A percentile compares a stretch with the other conserved stretches of the same genome.
Conservation (phyloP, 2,329 filamentous ascomycete genomes). For the Capronia coronata region DNA sequence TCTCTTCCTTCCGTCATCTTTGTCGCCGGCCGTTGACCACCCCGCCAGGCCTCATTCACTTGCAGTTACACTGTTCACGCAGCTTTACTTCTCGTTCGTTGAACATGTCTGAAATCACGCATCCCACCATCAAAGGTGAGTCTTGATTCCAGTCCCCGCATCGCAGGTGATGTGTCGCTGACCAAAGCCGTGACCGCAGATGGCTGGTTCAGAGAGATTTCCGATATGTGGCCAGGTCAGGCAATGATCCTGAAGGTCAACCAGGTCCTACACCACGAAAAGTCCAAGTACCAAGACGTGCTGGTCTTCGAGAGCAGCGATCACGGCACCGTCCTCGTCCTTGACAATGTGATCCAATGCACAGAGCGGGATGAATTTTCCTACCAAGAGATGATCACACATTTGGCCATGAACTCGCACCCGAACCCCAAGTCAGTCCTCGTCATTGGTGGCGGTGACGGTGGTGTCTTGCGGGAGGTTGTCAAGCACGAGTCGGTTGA, state of each 20-base stretch:
- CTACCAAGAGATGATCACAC: slow-evolving; percentile 98
- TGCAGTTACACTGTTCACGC: background rate
- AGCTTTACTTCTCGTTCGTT: background rate
- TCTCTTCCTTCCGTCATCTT: slow-evolving; percentile 1
- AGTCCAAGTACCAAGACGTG: slow-evolving; percentile 98
- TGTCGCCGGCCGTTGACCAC: slow-evolving; percentile 6
- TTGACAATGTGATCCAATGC: slow-evolving; percentile 98
- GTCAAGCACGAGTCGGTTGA: slow-evolving; percentile 98
- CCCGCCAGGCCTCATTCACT: slow-evolving; percentile 16
- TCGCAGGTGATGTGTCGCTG: background rate
- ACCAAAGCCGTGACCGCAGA: slow-evolving; percentile 49
- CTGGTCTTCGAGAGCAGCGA: slow-evolving; percentile 97
- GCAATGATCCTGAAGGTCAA: slow-evolving; percentile 98
- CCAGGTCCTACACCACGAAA: slow-evolving; percentile 97
- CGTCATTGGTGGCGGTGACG: slow-evolving; percentile 95
- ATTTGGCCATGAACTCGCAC: slow-evolving; percentile 97
- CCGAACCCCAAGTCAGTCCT: slow-evolving; percentile 97
- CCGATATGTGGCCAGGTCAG: slow-evolving; percentile 97
- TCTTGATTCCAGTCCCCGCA: slow-evolving; percentile 3
- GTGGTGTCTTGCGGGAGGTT: slow-evolving; percentile 93
- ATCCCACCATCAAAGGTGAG: slow-evolving; percentile 70
- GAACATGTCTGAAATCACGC: slow-evolving; percentile 61
- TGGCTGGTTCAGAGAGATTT: slow-evolving; percentile 99
- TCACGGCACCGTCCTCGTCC: slow-evolving; percentile 90
- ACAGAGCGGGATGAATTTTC: slow-evolving; percentile 99